Conservation (phyloP, 2,329 filamentous ascomycete species). For the Corynespora cassiicola region DNA sequence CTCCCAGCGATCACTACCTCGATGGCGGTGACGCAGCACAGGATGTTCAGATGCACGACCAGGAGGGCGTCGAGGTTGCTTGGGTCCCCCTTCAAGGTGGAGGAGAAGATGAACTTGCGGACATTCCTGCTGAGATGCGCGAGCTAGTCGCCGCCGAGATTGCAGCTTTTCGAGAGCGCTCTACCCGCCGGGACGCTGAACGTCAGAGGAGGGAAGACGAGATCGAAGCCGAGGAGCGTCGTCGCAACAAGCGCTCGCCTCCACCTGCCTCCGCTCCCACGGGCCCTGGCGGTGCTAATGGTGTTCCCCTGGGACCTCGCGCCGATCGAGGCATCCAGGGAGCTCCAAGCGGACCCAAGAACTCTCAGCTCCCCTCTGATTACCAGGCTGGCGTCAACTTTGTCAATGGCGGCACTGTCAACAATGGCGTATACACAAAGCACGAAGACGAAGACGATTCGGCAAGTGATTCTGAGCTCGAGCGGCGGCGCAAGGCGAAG, state of each 20-base stretch:
- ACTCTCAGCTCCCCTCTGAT: slow-evolving; percentile 70
- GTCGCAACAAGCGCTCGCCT: slow-evolving; percentile 76
- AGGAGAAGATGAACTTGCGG: slow-evolving; percentile 88
- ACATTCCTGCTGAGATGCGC: slow-evolving; percentile 95
- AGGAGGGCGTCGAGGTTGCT: slow-evolving; percentile 77
- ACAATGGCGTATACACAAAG: slow-evolving; percentile 60
- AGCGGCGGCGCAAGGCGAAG: slow-evolving; percentile 73
- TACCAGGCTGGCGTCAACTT: slow-evolving; percentile 82
- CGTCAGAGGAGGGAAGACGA: slow-evolving; percentile 89
- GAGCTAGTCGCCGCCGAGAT: slow-evolving; percentile 95
- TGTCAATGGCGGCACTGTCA: slow-evolving; percentile 77
- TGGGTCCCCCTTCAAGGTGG: slow-evolving; percentile 79
- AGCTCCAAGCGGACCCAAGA: slow-evolving; percentile 76
- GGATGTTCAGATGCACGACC: slow-evolving; percentile 61
- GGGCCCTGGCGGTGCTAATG: slow-evolving; percentile 71
- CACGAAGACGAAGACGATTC: slow-evolving; percentile 86
- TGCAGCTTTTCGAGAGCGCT: slow-evolving; percentile 89
- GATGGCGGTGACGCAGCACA: slow-evolving; percentile 72
- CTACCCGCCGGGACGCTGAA: slow-evolving; percentile 86
- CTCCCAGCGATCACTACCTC: slow-evolving; percentile 46
- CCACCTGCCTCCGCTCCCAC: slow-evolving; percentile 68
- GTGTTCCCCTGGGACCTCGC: slow-evolving; percentile 77
- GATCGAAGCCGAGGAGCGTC: slow-evolving; percentile 83
- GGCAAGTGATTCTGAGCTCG: slow-evolving; percentile 85
- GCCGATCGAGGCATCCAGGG: slow-evolving; percentile 69